Evolutionary conservation across 257 asterid genomes (phyloP), one percentile per base, ranked within the genome.

Genomic region (Solanum ossicruentum): DNA sequence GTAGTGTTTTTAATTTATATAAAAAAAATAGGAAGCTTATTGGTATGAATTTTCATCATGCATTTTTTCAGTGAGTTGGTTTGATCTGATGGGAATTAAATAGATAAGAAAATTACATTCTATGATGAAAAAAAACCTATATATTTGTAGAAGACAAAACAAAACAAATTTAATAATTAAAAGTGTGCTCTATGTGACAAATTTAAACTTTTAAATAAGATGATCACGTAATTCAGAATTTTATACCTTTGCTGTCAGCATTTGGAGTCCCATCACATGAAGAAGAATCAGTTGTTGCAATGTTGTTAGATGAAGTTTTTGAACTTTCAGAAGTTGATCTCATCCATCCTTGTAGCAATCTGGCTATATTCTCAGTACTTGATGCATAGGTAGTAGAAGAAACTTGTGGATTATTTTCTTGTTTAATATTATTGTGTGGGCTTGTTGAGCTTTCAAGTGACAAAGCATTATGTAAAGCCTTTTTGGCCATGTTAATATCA

Each of bases 381-480:
- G 97, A 95, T n/a, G 98, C 99, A 21, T 96, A 96, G 0, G 89
- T 18, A 77, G 89, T n/a, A 82, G 52, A 82, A 7, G 84, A 58
- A 84, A 41, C 61, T 70, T 17, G 87, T 84, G 51, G 72, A 20
- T 87, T 80, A 20, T 87, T 80, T 79, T 49, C 45, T 36, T 51
- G 61, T 73, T 58, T 4, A 83, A 11, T 32, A 63, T 63, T 23
- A 61, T 21, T 61, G 84, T 77, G 13, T 32, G 26, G 32, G 87
- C 41, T 20, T 56, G 55, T 20, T 82, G 86, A 80, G 71, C 81
- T 86, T 12, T 92, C 95, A 12, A 86, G 41, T 39, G 98, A 83
- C 4, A 95, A n/a, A 2, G 99, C 99, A 36, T 93, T 98, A 7
- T 89, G 89, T 28, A 97, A 93, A 89, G 99, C 99, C 84, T 93